Evolutionary conservation across 2,329 filamentous ascomycete genomes (phyloP).

Genomic region (Alternaria atra): DNA sequence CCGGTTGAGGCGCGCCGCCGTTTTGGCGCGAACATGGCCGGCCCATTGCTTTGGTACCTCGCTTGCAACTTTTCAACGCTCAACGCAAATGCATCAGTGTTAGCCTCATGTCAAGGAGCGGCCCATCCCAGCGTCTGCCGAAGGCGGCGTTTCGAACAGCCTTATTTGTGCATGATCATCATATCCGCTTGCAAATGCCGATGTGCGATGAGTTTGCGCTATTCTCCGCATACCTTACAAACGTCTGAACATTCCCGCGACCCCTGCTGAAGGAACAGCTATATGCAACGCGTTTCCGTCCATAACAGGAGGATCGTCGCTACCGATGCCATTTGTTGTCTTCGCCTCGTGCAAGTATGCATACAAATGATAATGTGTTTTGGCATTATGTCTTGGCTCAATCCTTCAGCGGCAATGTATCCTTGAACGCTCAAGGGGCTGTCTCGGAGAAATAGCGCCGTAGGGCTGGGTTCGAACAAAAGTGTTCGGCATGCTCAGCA

Average conservation of each 20-base stretch:
- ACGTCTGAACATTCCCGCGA: not conserved
- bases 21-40: slow-evolving; percentile 1
- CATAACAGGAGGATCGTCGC: not conserved
- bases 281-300: not conserved
- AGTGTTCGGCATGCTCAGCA: not conserved
- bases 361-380: not conserved
- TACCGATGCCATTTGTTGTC: not conserved
- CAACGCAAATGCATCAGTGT: not conserved
- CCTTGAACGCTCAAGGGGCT: not conserved
- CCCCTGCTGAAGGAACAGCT: not conserved
- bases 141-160: not conserved
- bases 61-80: slow-evolving; percentile 1
- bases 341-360: not conserved
- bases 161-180: not conserved
- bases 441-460: not conserved
- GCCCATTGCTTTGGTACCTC: slow-evolving; percentile 1
- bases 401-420: not conserved
- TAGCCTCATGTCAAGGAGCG: not conserved
- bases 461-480: not conserved
- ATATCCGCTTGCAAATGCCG: not conserved
- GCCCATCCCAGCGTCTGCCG: not conserved
- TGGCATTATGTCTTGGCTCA: not conserved
- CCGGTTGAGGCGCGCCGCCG: not conserved
- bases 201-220: not conserved
- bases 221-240: not conserved